These are phyloP conservation scores for Penicillium malachiteum DNA, from an alignment of 495 filamentous ascomycete species.

Conservation along the genomic window DNA sequence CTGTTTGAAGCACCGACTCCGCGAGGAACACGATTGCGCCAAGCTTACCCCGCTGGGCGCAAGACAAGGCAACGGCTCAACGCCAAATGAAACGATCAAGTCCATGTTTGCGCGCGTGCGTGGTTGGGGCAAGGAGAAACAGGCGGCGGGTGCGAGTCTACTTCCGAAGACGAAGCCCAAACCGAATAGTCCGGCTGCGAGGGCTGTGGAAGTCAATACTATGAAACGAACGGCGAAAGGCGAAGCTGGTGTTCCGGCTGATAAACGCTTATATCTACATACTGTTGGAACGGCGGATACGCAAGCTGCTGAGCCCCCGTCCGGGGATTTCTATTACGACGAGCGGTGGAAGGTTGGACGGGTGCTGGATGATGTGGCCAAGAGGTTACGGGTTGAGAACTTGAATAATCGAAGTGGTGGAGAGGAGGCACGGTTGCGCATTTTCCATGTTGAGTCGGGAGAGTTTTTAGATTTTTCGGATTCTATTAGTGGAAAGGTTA, in stretches of 20 bases:
- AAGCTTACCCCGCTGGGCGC: slow-evolving; percentile 68
- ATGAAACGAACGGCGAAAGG: slow-evolving; percentile 88
- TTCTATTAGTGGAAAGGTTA: slow-evolving; percentile 65
- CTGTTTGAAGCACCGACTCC: slow-evolving; percentile 87
- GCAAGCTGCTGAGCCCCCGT: slow-evolving; percentile 72
- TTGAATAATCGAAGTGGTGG: slow-evolving; percentile 78
- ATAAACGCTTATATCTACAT: slow-evolving; percentile 81
- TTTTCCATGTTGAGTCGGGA: slow-evolving; percentile 92
- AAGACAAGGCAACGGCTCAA: slow-evolving; percentile 23
- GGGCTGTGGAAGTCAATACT: slow-evolving; percentile 62
- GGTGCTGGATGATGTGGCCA: slow-evolving; percentile 84
- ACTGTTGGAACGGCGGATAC: slow-evolving; percentile 76
- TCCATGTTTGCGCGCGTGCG: slow-evolving; percentile 63
- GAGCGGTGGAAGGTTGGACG: slow-evolving; percentile 85
- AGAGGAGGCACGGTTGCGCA: slow-evolving; percentile 73
- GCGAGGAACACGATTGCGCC: slow-evolving; percentile 84
- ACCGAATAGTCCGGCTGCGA: slow-evolving; percentile 56
- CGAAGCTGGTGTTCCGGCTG: slow-evolving; percentile 71
- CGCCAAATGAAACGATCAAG: slow-evolving; percentile 48
- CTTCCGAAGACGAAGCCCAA: slow-evolving; percentile 54
- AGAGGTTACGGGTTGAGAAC: slow-evolving; percentile 77
- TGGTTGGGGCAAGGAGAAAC: slow-evolving; percentile 66
- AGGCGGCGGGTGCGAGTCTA: slow-evolving; percentile 40
- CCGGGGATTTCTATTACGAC: slow-evolving; percentile 80
- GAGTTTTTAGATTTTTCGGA: slow-evolving; percentile 82